These are phyloP conservation scores for Colletotrichum acutatum DNA, from an alignment of 2,329 filamentous ascomycete species.

Conservation along the genomic window DNA sequence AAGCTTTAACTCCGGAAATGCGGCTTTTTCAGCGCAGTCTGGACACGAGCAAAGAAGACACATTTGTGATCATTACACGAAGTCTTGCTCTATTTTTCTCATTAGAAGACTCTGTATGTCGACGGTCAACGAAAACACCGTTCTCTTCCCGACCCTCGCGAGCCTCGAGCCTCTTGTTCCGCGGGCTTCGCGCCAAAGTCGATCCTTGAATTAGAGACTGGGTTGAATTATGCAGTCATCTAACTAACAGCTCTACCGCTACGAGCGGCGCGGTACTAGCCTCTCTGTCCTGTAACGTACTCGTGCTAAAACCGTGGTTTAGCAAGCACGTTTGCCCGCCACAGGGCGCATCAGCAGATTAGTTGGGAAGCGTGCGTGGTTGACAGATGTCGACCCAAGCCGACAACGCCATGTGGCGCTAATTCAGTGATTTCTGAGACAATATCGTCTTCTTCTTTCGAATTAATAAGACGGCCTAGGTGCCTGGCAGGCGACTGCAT, in stretches of 20 bases:
- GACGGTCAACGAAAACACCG: background rate
- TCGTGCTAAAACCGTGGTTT: constrained; percentile 3
- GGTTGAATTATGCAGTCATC: background rate
- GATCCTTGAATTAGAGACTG: background rate
- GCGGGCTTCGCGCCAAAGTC: background rate
- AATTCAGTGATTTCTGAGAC: background rate
- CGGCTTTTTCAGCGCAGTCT: background rate
- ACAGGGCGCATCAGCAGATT: background rate
- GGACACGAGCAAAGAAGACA: background rate
- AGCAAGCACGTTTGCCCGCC: constrained; percentile 1
- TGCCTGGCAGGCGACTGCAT: background rate
- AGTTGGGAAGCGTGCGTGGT: background rate
- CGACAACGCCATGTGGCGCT: background rate
- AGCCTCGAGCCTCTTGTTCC: background rate
- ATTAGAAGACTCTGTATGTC: background rate
- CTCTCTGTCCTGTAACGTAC: background rate
- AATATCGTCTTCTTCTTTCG: background rate
- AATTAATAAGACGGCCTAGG: background rate
- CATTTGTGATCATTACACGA: background rate
- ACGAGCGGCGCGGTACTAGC: background rate
- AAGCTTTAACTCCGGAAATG: background rate
- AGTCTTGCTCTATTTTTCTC: background rate
- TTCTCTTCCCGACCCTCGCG: background rate
- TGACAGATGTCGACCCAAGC: background rate
- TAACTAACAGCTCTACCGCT: background rate